A percentile compares a stretch with the other conserved stretches of the same genome.
These are phyloP conservation scores for Lactarius indigo DNA, from an alignment of 768 basidiomycete genomes.

Conservation along the genomic window DNA sequence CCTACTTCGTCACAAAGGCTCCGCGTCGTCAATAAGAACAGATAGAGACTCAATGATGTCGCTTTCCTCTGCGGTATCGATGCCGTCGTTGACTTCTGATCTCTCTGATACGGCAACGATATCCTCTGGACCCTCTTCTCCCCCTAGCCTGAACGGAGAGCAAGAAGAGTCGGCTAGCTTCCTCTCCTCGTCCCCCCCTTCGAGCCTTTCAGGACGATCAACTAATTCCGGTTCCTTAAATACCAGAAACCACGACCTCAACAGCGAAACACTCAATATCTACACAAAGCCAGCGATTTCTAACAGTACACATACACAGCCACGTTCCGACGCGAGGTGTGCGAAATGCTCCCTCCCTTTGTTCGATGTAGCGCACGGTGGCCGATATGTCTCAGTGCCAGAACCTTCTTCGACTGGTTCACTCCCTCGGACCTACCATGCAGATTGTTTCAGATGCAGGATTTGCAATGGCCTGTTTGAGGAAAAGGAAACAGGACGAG, in stretches of 20 bases:
- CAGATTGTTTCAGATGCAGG: constrained; percentile 70
- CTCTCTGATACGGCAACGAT: constrained; percentile 55
- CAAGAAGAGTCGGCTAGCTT: constrained; percentile 9
- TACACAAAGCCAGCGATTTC: constrained; percentile 4
- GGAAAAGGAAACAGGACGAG: constrained; percentile 56
- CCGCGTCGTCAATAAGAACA: constrained; percentile 22
- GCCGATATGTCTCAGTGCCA: constrained; percentile 71
- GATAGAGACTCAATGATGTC: constrained; percentile 31
- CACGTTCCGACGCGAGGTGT: constrained; percentile 47
- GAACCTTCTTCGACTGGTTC: constrained; percentile 39
- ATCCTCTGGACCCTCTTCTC: constrained; percentile 52
- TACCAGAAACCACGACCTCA: constrained; percentile 1
- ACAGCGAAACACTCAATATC: constrained; percentile 3
- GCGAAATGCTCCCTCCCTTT: constrained; percentile 56
- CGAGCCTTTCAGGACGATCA: constrained; percentile 1
- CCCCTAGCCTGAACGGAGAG: constrained; percentile 22
- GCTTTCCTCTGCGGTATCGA: constrained; percentile 42
- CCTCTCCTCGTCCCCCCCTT: constrained; percentile 48
- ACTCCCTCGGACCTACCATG: constrained; percentile 62
- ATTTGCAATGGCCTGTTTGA: constrained; percentile 63
- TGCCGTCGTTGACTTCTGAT: constrained; percentile 60
- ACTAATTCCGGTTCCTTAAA: constrained; percentile 6
- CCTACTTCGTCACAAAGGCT: constrained; percentile 15
- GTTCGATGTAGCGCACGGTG: constrained; percentile 53
- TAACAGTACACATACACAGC: constrained; percentile 30